These are phyloP conservation scores for Rhodotorula graminis DNA, from an alignment of 768 basidiomycete genomes.

Conservation along the genomic window DNA sequence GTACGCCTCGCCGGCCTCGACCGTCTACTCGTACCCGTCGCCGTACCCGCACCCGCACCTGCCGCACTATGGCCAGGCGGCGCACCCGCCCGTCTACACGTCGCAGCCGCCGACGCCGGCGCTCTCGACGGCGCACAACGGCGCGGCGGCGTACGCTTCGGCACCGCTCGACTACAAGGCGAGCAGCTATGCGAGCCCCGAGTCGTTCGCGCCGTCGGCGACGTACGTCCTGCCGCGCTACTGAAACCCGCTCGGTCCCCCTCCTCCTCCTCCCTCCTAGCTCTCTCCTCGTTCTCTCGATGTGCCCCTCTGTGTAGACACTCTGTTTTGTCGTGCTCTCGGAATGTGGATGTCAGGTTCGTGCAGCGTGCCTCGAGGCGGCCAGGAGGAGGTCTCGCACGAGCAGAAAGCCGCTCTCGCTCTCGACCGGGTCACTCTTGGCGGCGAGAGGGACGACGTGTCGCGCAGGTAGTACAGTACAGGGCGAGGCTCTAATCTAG, in stretches of 20 bases:
- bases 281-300: too few species aligned
- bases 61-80: conserved; percentile 1
- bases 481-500: not conserved
- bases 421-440: too few species aligned
- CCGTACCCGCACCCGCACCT: not conserved
- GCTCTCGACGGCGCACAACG: not conserved
- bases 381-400: too few species aligned
- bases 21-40: not conserved
- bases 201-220: not conserved
- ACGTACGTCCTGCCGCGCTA: not conserved
- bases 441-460: too few species aligned
- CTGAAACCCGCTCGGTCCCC: not conserved
- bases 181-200: not conserved
- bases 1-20: conserved; percentile 13
- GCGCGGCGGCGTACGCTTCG: not conserved
- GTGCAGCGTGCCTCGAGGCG: too few species aligned
- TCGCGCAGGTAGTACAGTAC: not conserved
- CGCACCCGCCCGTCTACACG: conserved; percentile 1
- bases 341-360: too few species aligned
- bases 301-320: not conserved
- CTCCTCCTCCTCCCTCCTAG: too few species aligned
- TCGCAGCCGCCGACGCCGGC: not conserved
- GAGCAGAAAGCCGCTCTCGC: too few species aligned
- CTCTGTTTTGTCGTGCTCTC: not conserved
- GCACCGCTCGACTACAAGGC: not conserved